Conservation (phyloP, 257 asterid species). For the Handroanthus guayacan region DNA sequence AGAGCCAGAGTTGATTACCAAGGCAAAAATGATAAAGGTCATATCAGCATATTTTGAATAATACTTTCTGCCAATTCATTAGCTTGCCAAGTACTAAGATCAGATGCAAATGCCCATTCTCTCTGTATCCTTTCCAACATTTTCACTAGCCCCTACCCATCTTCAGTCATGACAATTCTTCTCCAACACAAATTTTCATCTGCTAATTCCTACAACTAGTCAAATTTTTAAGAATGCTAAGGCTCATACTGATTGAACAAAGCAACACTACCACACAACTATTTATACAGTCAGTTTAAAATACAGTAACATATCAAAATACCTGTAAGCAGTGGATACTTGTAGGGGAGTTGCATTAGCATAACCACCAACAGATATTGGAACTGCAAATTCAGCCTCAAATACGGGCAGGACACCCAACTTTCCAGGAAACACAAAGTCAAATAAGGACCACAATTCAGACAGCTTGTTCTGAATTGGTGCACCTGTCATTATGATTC, state of each 20-base stretch:
- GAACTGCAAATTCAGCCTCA: conserved; percentile 99
- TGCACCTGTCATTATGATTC: conserved; percentile 94
- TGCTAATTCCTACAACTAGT: neutral
- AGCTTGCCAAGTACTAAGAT: conserved; percentile 24
- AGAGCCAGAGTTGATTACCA: conserved; percentile 18
- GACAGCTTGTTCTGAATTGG: conserved; percentile 97
- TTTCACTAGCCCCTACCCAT: conserved; percentile 17
- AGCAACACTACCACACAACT: conserved; percentile 15
- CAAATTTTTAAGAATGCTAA: conserved; percentile 14
- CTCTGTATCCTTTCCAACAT: neutral
- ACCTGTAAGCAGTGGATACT: conserved; percentile 99
- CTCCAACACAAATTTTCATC: conserved; percentile 16
- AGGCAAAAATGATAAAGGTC: conserved; percentile 16
- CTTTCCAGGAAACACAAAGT: conserved; percentile 97
- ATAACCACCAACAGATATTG: conserved; percentile 97
- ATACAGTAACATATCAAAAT: conserved; percentile 24
- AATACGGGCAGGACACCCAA: conserved; percentile 95
- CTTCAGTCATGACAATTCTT: conserved; percentile 22
- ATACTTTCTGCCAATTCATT: conserved; percentile 8
- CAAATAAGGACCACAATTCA: conserved; percentile 98
- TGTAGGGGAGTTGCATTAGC: conserved; percentile 97
- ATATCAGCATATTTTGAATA: conserved; percentile 9
- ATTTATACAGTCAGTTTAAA: conserved; percentile 17
- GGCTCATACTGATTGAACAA: conserved; percentile 12
- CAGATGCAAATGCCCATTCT: conserved; percentile 11